phyloP scores from a whole-genome alignment of 2,329 filamentous ascomycete genomes.

The Dothiorella sarmentorum region DNA sequence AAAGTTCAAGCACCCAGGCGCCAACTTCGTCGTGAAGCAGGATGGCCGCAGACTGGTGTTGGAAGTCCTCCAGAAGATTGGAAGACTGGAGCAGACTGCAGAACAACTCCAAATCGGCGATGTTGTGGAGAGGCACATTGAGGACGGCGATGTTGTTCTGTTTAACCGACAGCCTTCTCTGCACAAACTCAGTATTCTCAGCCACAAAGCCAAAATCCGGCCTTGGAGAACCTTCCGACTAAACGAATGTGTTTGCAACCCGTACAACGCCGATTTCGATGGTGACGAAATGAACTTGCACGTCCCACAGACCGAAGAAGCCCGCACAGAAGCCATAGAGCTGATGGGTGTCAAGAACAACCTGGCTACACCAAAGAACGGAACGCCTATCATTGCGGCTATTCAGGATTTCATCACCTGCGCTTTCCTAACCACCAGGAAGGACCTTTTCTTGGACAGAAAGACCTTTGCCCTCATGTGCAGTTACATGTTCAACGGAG shows the following conservation, averaged over 20 bases:
- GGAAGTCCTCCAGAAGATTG: constrained; percentile 57
- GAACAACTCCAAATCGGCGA: constrained; percentile 76
- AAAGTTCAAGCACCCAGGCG: constrained; percentile 76
- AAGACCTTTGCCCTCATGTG: constrained; percentile 86
- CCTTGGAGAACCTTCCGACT: constrained; percentile 95
- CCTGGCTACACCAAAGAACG: constrained; percentile 91
- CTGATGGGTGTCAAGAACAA: constrained; percentile 99
- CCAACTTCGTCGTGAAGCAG: constrained; percentile 75
- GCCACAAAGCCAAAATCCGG: constrained; percentile 86
- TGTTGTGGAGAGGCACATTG: constrained; percentile 87
- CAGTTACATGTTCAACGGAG: constrained; percentile 86
- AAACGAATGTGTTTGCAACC: constrained; percentile 96
- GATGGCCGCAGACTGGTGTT: constrained; percentile 70
- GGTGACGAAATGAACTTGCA: constrained; percentile 99
- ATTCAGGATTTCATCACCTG: constrained; percentile 99
- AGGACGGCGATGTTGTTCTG: constrained; percentile 91
- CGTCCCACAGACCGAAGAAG: constrained; percentile 96
- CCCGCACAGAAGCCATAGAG: constrained; percentile 88
- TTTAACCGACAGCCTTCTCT: constrained; percentile 98
- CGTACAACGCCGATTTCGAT: constrained; percentile 98
- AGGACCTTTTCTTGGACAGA: constrained; percentile 89
- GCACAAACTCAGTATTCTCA: constrained; percentile 98
- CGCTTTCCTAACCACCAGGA: constrained; percentile 84
- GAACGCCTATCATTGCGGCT: constrained; percentile 96
- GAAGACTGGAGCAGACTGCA: constrained; percentile 67